Evolutionary conservation across 2,329 filamentous ascomycete species (phyloP).

Genomic region (Aspergillus ibericus): DNA sequence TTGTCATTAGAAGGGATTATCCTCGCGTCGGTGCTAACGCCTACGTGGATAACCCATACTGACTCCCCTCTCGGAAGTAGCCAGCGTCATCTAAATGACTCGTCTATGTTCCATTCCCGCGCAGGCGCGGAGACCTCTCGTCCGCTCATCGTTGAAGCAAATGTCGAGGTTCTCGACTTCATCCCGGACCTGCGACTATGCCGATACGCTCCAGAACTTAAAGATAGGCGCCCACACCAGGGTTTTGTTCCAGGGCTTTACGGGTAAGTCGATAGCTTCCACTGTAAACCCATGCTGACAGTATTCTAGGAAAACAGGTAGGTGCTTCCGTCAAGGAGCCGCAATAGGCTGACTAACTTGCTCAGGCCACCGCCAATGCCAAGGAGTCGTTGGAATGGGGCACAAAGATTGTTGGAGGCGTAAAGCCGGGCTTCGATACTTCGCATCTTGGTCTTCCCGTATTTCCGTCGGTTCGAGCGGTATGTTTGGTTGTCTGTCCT

Average conservation of each 20-base stretch:
- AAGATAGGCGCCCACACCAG: conserved; percentile 66
- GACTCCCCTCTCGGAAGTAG: not conserved
- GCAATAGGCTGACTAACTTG: conserved; percentile 8
- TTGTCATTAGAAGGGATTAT: no score
- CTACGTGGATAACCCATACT: not conserved
- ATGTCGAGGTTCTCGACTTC: conserved; percentile 35
- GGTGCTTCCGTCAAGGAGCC: conserved; percentile 5
- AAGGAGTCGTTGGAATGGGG: conserved; percentile 75
- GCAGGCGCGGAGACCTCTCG: conserved; percentile 18
- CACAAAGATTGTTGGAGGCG: conserved; percentile 76
- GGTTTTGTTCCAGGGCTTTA: conserved; percentile 72
- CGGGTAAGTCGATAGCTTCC: conserved; percentile 45
- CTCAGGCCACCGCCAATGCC: conserved; percentile 70
- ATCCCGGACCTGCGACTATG: conserved; percentile 44
- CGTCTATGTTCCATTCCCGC: conserved; percentile 23
- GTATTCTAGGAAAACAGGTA: conserved; percentile 38
- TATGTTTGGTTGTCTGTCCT: conserved; percentile 17
- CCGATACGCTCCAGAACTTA: conserved; percentile 64
- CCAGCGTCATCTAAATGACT: conserved; percentile 10
- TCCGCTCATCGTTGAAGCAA: conserved; percentile 4
- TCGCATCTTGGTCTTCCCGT: conserved; percentile 74
- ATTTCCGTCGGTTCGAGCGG: conserved; percentile 65
- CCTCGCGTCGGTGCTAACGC: not conserved
- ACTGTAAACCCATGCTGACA: conserved; percentile 2
- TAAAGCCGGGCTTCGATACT: conserved; percentile 68